Evolutionary conservation across 768 basidiomycete species (phyloP), one percentile per base, ranked within the genome.

Genomic region (Phanerochaete sordida): DNA sequence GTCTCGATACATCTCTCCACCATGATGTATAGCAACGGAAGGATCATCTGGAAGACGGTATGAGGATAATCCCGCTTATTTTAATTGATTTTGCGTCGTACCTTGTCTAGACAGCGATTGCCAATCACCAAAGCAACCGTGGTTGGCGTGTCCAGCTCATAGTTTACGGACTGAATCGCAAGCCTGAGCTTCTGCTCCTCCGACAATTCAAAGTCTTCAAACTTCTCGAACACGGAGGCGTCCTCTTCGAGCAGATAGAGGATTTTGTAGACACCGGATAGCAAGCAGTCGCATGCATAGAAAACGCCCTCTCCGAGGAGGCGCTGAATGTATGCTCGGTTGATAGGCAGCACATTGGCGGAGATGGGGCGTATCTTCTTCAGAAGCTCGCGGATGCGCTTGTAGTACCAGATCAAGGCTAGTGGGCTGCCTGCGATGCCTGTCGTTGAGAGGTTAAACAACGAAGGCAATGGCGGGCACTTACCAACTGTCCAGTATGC

Each of bases 401-500:
- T 26, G 23, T 48, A 48, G 23, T 48, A 48, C 13, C n/a, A n/a
- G n/a, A n/a, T n/a, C n/a, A n/a, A n/a, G n/a, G n/a, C n/a, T n/a
- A n/a, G n/a, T n/a, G n/a, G n/a, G n/a, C n/a, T n/a, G n/a, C n/a
- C n/a, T n/a, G n/a, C n/a, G n/a, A n/a, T n/a, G n/a, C n/a, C n/a
- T n/a, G n/a, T n/a, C n/a, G n/a, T n/a, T n/a, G n/a, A n/a, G n/a
- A n/a, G n/a, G n/a, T n/a, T n/a, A n/a, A n/a, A n/a, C n/a, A n/a
- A n/a, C n/a, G n/a, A n/a, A n/a, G n/a, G n/a, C n/a, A n/a, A n/a
- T n/a, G n/a, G n/a, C n/a, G n/a, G n/a, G n/a, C n/a, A n/a, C 8
- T 56, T 31, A 66, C 69, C 69, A 7, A 64, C 51, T 23, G 71
- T 69, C 71, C 71, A 72, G 50, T 66, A 73, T 5, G 68, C 65